These are phyloP conservation scores for Mytilinidion resinicola DNA, from an alignment of 495 filamentous ascomycete species.

Conservation along the genomic window DNA sequence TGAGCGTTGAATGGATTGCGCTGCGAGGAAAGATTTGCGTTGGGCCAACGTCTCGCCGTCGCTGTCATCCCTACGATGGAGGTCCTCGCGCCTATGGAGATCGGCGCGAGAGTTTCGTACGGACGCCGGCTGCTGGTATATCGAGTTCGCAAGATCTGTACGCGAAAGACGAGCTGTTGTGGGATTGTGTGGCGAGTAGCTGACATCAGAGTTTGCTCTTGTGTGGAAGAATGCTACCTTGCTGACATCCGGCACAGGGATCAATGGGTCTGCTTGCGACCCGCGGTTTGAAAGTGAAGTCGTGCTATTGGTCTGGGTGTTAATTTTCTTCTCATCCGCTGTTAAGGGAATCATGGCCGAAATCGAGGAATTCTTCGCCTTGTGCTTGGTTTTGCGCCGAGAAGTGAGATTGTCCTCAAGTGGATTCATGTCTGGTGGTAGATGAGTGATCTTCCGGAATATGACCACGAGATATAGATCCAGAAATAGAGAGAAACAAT, in stretches of 20 bases:
- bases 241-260: conserved; percentile 37
- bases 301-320: conserved; percentile 42
- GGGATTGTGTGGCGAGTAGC: conserved; percentile 28
- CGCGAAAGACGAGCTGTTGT: conserved; percentile 23
- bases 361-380: conserved; percentile 71
- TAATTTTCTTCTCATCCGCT: conserved; percentile 40
- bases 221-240: conserved; percentile 27
- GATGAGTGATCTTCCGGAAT: conserved; percentile 69
- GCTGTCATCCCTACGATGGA: conserved; percentile 13
- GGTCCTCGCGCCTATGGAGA: conserved; percentile 16
- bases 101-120: conserved; percentile 18
- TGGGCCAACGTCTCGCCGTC: conserved; percentile 21
- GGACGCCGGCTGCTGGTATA: conserved; percentile 17
- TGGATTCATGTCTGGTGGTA: conserved; percentile 91
- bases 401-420: conserved; percentile 80
- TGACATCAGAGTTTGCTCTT: conserved; percentile 20
- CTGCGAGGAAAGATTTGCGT: conserved; percentile 18
- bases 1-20: conserved; percentile 1
- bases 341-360: conserved; percentile 52
- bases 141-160: conserved; percentile 1
- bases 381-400: conserved; percentile 51
- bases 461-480: conserved; percentile 64
- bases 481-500: conserved; percentile 61
- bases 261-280: conserved; percentile 50
- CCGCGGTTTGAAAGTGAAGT: conserved; percentile 39